Percentiles rank a stretch among this genome's conserved stretches.
Conservation (phyloP, 345 rosid species). For the Camelina neglecta region DNA sequence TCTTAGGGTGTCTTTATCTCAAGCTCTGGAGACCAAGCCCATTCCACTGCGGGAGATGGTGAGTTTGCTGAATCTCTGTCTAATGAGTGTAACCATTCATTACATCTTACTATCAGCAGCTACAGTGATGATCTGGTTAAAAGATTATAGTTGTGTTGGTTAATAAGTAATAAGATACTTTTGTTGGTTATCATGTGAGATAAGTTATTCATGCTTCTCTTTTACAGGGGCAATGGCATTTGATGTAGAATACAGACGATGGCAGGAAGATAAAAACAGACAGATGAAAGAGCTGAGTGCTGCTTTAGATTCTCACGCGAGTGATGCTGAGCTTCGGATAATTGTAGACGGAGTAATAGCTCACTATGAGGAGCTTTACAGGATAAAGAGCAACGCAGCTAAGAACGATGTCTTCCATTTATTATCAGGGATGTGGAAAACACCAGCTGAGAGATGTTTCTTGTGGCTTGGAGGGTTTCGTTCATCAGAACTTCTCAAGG, state of each 20-base stretch:
- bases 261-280: slow-evolving; percentile 83
- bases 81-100: too few relatives aligned
- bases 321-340: slow-evolving; percentile 77
- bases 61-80: slow-evolving; percentile 25
- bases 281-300: slow-evolving; percentile 76
- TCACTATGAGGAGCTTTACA: slow-evolving; percentile 74
- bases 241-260: slow-evolving; percentile 81
- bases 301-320: slow-evolving; percentile 83
- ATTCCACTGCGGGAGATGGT: slow-evolving; percentile 90
- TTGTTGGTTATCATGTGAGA: too few relatives aligned
- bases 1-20: slow-evolving; percentile 79
- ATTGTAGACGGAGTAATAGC: slow-evolving; percentile 61
- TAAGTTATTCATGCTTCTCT: neutral
- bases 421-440: slow-evolving; percentile 97
- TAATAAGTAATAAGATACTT: neutral
- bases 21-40: slow-evolving; percentile 84
- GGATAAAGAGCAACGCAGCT: slow-evolving; percentile 80
- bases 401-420: slow-evolving; percentile 93
- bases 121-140: neutral
- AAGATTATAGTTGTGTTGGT: neutral
- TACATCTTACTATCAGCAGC: neutral
- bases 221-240: slow-evolving; percentile 84
- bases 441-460: slow-evolving; percentile 96
- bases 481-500: slow-evolving; percentile 93
- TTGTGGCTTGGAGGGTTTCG: slow-evolving; percentile 98